These are phyloP conservation scores for Wallacemonas sp. DNA, from an alignment of 208 protist genomes.

Conservation along the genomic window DNA sequence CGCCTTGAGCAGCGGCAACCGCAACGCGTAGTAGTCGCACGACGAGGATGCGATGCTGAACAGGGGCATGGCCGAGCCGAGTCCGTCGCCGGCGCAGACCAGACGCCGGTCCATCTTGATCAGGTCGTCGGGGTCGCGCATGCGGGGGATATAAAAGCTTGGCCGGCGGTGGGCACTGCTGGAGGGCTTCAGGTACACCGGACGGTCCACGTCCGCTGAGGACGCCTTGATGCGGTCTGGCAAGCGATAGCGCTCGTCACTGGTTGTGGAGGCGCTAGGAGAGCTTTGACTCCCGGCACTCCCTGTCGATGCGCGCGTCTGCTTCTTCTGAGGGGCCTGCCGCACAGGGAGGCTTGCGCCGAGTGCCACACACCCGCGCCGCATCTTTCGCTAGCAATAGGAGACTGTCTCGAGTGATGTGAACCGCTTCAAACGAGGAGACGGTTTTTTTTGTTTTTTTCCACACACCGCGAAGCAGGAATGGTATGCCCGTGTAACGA, in stretches of 20 bases:
- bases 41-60: slow-evolving; percentile 77
- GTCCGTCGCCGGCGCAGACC: slow-evolving; percentile 18
- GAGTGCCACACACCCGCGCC: no score
- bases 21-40: slow-evolving; percentile 96
- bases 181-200: slow-evolving; percentile 76
- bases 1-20: slow-evolving; percentile 88
- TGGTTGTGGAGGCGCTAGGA: no score
- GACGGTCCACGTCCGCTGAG: slow-evolving; percentile 23
- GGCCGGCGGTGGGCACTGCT: slow-evolving; percentile 61
- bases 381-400: no score
- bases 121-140: slow-evolving; percentile 42
- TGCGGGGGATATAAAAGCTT: slow-evolving; percentile 79
- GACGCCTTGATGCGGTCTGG: not conserved
- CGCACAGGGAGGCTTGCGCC: no score
- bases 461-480: no score
- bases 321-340: not conserved
- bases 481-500: no score
- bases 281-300: no score
- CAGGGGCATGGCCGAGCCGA: slow-evolving; percentile 67
- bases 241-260: not conserved
- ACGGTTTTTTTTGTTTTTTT: no score
- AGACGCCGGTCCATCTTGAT: slow-evolving; percentile 6
- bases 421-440: no score
- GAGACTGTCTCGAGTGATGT: no score
- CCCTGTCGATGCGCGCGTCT: no score